phyloP scores from a whole-genome alignment of 2,329 filamentous ascomycete genomes.

The Claviceps quebecensis region DNA sequence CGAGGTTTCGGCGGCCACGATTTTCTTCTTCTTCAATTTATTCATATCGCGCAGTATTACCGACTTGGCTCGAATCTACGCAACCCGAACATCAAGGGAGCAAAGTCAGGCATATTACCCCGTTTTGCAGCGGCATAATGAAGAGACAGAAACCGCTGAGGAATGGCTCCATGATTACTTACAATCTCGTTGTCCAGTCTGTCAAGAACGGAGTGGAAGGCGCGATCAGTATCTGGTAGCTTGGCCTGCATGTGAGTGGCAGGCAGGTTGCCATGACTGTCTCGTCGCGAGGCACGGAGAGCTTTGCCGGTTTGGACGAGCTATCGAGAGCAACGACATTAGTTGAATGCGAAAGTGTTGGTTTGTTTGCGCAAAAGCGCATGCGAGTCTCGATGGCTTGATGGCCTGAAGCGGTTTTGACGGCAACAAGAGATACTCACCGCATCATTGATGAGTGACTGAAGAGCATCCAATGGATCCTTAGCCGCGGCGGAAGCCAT shows the following conservation, averaged over 20 bases:
- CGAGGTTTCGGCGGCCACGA: conserved; percentile 8
- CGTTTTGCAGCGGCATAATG: too few relatives aligned
- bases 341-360: neutral
- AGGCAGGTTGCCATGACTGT: conserved; percentile 25
- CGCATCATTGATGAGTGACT: conserved; percentile 39
- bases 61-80: conserved; percentile 35
- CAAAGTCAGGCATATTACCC: neutral
- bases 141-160: neutral
- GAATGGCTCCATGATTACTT: conserved; percentile 10
- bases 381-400: neutral
- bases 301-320: conserved; percentile 46
- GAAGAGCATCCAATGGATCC: conserved; percentile 32
- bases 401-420: neutral
- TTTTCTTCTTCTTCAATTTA: conserved; percentile 17
- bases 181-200: conserved; percentile 45
- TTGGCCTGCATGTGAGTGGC: conserved; percentile 24
- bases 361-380: neutral
- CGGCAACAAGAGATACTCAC: conserved; percentile 23
- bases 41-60: conserved; percentile 41
- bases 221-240: conserved; percentile 30
- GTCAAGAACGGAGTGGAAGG: conserved; percentile 40
- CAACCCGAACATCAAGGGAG: neutral
- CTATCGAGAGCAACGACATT: conserved; percentile 18
- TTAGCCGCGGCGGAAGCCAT: conserved; percentile 15
- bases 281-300: conserved; percentile 32